A percentile compares a stretch with the other conserved stretches of the same genome.
Conservation (phyloP, 805 yeast species). For the Alloascoidea africana region DNA sequence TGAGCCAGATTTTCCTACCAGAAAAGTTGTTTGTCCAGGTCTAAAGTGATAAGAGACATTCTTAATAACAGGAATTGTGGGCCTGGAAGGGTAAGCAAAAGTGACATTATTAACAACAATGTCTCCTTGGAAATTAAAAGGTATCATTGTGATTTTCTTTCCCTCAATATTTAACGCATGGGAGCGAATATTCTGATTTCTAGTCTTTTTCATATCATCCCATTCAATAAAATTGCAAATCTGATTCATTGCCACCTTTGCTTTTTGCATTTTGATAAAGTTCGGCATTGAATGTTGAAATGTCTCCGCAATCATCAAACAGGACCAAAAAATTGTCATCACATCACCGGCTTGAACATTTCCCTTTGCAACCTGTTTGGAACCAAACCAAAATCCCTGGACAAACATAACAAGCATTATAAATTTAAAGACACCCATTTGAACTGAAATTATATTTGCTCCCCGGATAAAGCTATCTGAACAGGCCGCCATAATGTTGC, state of each 20-base stretch:
- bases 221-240: slow-evolving; percentile 25
- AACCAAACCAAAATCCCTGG: slow-evolving; percentile 90
- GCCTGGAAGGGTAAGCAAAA: slow-evolving; percentile 51
- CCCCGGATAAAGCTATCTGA: slow-evolving; percentile 25
- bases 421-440: slow-evolving; percentile 39
- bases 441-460: slow-evolving; percentile 34
- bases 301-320: slow-evolving; percentile 54
- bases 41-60: slow-evolving; percentile 30
- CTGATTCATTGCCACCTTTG: slow-evolving; percentile 47
- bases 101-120: slow-evolving; percentile 32
- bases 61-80: slow-evolving; percentile 27
- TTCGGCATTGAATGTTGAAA: slow-evolving; percentile 41
- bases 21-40: slow-evolving; percentile 33
- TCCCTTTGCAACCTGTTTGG: slow-evolving; percentile 38
- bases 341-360: slow-evolving; percentile 45
- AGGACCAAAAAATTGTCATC: slow-evolving; percentile 71
- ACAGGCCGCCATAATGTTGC: slow-evolving; percentile 14
- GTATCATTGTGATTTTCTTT: slow-evolving; percentile 11
- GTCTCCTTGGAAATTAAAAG: slow-evolving; percentile 20
- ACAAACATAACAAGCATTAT: slow-evolving; percentile 64
- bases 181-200: slow-evolving; percentile 4
- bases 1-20: slow-evolving; percentile 83
- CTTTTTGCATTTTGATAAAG: slow-evolving; percentile 50
- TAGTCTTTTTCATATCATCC: neutral
- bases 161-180: slow-evolving; percentile 6